Evolutionary conservation across 225 moss, liverwort and hornwort species (phyloP), one percentile per base, ranked within the genome.

Genomic region (Pseudoscleropodium purum): DNA sequence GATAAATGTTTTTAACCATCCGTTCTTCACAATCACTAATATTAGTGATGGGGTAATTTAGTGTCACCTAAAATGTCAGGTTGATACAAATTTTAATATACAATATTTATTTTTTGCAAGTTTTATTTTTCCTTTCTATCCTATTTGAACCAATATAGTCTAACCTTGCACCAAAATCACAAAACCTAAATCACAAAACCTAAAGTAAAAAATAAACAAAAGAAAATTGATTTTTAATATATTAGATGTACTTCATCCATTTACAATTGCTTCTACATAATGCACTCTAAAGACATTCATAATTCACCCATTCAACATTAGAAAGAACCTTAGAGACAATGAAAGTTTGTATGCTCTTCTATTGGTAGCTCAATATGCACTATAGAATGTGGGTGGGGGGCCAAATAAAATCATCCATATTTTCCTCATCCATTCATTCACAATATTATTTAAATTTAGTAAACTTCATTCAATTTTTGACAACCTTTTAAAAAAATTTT

Each of bases 371-470:
- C 2, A 0, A 43, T 5, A 73, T 43, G 10, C 16, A 73, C 2
- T 1, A 43, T 9, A 1, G 16, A 43, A 41, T 73, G 10, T 9
- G 6, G 5, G 9, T 0, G 0, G 0, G 0, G 1, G 5, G 1
- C 29, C 16, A 41, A 43, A 39, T 70, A 43, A 27, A 74, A 74
- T 74, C 6, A 10, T 30, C 17, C 3, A 74, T 11, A 18, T 30
- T 31, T 47, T 75, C 2, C 0, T 24, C 47, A 30, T 47, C 11
- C 18, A 14, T 47, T 47, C 18, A 75, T 47, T 2, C 0, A 7
- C 7, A 31, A 18, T 75, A 31, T 30, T 31, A 30, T 18, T 3
- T 75, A 7, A 75, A 75, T 1, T 31, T 30, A 30, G 0, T 47
- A 11, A 47, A 18, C 0, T 47, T 11, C 47, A 47, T 47, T 15